Evolutionary conservation across 257 asterid species (phyloP).

Genomic region (Solanum commersonii): DNA sequence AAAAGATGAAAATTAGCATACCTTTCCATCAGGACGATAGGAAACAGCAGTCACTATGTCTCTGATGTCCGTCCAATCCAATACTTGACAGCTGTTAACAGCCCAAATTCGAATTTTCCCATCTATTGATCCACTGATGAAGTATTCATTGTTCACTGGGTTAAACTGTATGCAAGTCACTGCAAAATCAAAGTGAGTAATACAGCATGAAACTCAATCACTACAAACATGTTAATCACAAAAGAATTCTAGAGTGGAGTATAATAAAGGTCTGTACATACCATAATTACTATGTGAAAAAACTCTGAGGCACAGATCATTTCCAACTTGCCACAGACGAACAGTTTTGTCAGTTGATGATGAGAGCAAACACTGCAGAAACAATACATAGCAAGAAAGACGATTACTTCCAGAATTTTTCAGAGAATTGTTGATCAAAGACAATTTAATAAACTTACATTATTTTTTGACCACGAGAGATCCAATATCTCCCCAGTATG

Average conservation of each 20-base stretch:
- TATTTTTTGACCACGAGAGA: slow-evolving; percentile 73
- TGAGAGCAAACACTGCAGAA: slow-evolving; percentile 65
- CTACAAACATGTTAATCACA: neutral
- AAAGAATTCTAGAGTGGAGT: neutral
- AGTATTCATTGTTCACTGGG: slow-evolving; percentile 62
- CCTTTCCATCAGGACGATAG: slow-evolving; percentile 84
- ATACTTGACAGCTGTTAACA: slow-evolving; percentile 51
- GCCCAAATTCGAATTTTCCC: slow-evolving; percentile 94
- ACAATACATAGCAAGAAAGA: neutral
- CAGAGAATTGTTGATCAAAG: neutral
- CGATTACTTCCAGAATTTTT: neutral
- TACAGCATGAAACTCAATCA: neutral
- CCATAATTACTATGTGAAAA: slow-evolving; percentile 81
- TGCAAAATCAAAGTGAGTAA: slow-evolving; percentile 25
- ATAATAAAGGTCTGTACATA: slow-evolving; percentile 1
- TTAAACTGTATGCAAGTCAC: slow-evolving; percentile 83
- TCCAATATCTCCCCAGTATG: slow-evolving; percentile 69
- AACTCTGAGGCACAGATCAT: slow-evolving; percentile 59
- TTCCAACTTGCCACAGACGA: slow-evolving; percentile 85
- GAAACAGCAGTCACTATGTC: slow-evolving; percentile 90
- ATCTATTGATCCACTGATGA: slow-evolving; percentile 91
- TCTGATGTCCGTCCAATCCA: slow-evolving; percentile 71
- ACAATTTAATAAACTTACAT: slow-evolving; percentile 38
- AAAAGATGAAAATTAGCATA: slow-evolving; percentile 10
- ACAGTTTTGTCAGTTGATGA: slow-evolving; percentile 87